phyloP scores from a whole-genome alignment of 306 rosid species.

The Dalbergia oliveri region DNA sequence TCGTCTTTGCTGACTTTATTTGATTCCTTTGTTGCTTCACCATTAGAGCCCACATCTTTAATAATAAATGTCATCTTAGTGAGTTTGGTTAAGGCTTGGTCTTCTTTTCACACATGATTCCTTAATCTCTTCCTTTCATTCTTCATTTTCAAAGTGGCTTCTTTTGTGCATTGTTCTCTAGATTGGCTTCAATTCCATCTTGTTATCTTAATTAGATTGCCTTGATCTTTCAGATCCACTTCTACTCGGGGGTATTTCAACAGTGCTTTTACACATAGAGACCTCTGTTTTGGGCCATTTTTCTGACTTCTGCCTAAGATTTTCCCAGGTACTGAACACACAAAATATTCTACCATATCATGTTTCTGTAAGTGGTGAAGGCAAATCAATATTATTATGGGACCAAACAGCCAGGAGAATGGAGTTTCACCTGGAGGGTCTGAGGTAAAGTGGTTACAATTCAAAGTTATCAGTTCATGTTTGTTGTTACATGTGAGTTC shows the following conservation, averaged over 20 bases:
- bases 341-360: slow-evolving; percentile 12
- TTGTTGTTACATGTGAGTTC: background rate
- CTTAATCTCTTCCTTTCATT: slow-evolving; percentile 12
- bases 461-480: slow-evolving; percentile 15
- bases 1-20: slow-evolving; percentile 50
- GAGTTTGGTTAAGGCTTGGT: slow-evolving; percentile 44
- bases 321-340: slow-evolving; percentile 18
- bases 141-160: background rate
- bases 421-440: slow-evolving; percentile 57
- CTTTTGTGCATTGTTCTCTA: too few species aligned
- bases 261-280: background rate
- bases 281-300: slow-evolving; percentile 1
- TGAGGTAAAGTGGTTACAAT: slow-evolving; percentile 59
- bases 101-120: slow-evolving; percentile 42
- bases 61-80: slow-evolving; percentile 5
- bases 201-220: slow-evolving; percentile 7
- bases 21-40: slow-evolving; percentile 39
- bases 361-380: slow-evolving; percentile 48
- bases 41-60: slow-evolving; percentile 38
- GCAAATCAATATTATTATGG: slow-evolving; percentile 53
- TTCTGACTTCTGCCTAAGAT: slow-evolving; percentile 31
- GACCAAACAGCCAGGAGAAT: slow-evolving; percentile 68
- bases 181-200: background rate
- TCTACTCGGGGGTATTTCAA: background rate
- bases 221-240: slow-evolving; percentile 29